These are phyloP conservation scores for Cladosporium cucumerinum DNA, from an alignment of 2,329 filamentous ascomycete species.

Conservation along the genomic window DNA sequence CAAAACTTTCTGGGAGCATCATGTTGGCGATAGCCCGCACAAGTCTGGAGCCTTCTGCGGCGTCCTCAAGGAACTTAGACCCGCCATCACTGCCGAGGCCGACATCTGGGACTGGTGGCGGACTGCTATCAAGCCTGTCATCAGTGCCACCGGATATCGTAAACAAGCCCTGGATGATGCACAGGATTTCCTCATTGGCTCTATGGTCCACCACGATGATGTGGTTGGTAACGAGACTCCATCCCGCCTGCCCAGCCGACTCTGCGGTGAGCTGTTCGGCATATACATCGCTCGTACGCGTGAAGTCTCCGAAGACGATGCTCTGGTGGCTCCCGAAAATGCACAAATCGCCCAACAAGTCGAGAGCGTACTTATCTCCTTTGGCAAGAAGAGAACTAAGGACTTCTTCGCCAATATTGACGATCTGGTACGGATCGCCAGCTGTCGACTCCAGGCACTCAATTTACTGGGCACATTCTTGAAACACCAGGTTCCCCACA, in stretches of 20 bases:
- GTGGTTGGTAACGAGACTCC: slow-evolving; percentile 47
- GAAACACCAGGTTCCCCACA: slow-evolving; percentile 71
- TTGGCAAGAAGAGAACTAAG: slow-evolving; percentile 68
- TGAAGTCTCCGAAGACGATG: slow-evolving; percentile 35
- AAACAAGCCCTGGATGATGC: slow-evolving; percentile 63
- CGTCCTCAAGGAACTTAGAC: slow-evolving; percentile 62
- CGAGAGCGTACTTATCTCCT: slow-evolving; percentile 51
- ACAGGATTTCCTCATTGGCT: slow-evolving; percentile 60
- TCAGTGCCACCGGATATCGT: slow-evolving; percentile 58
- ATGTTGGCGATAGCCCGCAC: slow-evolving; percentile 55
- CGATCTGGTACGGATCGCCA: slow-evolving; percentile 61
- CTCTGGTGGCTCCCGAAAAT: slow-evolving; percentile 40
- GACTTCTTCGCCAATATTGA: slow-evolving; percentile 66
- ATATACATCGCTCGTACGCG: slow-evolving; percentile 44
- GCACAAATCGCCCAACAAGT: slow-evolving; percentile 49
- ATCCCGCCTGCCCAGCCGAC: slow-evolving; percentile 54
- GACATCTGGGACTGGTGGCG: slow-evolving; percentile 72
- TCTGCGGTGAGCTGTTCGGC: slow-evolving; percentile 54
- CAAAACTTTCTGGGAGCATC: slow-evolving; percentile 61
- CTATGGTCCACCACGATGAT: slow-evolving; percentile 59
- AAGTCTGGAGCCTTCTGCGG: slow-evolving; percentile 66
- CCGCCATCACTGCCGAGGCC: slow-evolving; percentile 60
- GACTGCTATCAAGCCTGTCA: slow-evolving; percentile 54
- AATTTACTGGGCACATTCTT: slow-evolving; percentile 70
- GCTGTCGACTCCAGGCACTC: slow-evolving; percentile 62